Evolutionary conservation across 768 basidiomycete genomes (phyloP), one percentile per base, ranked within the genome.

Genomic region (Candolleomyces eurysporus): DNA sequence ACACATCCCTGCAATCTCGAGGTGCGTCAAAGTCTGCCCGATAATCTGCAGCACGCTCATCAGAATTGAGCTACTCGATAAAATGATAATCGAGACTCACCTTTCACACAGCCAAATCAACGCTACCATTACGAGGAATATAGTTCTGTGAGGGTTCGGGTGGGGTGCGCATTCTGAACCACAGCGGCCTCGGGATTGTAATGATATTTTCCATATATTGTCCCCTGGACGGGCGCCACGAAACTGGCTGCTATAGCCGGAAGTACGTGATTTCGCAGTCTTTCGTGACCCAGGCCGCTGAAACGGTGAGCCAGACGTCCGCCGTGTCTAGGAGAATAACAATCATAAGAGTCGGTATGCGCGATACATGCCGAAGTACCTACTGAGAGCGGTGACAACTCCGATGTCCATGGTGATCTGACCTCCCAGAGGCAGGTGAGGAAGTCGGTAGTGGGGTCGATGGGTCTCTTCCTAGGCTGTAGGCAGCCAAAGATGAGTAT

Each of bases 1-100:
- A 63, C 90, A 91, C 76, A 95, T 89, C 75, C 95, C 94, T 49
- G 92, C 93, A 62, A 96, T 94, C 72, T 95, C 92, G n/a, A 96
- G 83, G 68, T 86, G 84, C 11, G 86, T 78, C 72, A 92, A n/a
- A n/a, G n/a, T 80, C 65, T 91, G 83, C 5, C 93, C 93, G 58
- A 90, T 90, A 53, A 95, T 90, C 81, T 82, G 65, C 36, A 36
- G 32, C 76, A 72, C 65, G n/a, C n/a, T 26, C 26, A 4, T 26
- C 26, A 26, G 4, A 26, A 26, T 26, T 26, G 26, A 26, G 26
- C 26, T 26, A 26, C 26, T 26, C 26, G 26, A 26, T 11, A 5
- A 6, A 36, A 36, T 1, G 5, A 36, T 1, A 11, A 11, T 11
- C 5, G 16, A 50, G 49, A 40, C 45, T 19, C 30, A 79, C 81